phyloP scores from a whole-genome alignment of 495 filamentous ascomycete species.

The Jackrogersella minutella region DNA sequence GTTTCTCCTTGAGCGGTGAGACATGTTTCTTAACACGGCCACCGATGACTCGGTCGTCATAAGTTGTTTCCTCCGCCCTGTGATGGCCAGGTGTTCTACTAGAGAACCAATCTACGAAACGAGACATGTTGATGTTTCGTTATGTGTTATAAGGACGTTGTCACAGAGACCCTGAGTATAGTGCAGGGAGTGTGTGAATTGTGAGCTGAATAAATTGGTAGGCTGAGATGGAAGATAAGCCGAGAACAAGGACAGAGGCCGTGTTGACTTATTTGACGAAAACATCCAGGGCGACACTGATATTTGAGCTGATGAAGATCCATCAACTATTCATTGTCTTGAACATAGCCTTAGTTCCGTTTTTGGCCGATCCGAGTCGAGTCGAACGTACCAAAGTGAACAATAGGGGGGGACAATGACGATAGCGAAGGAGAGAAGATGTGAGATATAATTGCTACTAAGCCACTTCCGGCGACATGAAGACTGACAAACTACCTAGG shows the following conservation, averaged over 20 bases:
- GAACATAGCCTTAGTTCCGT: neutral
- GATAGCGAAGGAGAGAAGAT: neutral
- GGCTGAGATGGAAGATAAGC: neutral
- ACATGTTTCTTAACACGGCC: slow-evolving; percentile 20
- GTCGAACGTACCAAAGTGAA: neutral
- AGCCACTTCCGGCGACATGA: slow-evolving; percentile 14
- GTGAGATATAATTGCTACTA: slow-evolving; percentile 3
- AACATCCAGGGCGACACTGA: slow-evolving; percentile 9
- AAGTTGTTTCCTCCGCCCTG: neutral
- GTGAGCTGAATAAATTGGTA: neutral
- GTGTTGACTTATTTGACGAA: slow-evolving; percentile 19
- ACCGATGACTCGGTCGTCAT: slow-evolving; percentile 4
- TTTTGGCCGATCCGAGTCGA: slow-evolving; percentile 1
- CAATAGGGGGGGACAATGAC: slow-evolving; percentile 2
- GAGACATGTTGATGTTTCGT: slow-evolving; percentile 10
- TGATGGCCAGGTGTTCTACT: neutral
- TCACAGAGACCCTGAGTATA: neutral
- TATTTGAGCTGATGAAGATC: neutral
- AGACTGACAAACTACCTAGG: neutral
- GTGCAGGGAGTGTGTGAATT: neutral
- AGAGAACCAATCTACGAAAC: slow-evolving; percentile 10
- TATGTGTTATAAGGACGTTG: neutral
- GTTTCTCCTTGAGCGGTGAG: neutral
- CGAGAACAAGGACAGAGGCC: slow-evolving; percentile 4
- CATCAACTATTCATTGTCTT: slow-evolving; percentile 6